These are phyloP conservation scores for Fusarium subtropicale DNA, from an alignment of 2,329 filamentous ascomycete genomes.

Conservation along the genomic window DNA sequence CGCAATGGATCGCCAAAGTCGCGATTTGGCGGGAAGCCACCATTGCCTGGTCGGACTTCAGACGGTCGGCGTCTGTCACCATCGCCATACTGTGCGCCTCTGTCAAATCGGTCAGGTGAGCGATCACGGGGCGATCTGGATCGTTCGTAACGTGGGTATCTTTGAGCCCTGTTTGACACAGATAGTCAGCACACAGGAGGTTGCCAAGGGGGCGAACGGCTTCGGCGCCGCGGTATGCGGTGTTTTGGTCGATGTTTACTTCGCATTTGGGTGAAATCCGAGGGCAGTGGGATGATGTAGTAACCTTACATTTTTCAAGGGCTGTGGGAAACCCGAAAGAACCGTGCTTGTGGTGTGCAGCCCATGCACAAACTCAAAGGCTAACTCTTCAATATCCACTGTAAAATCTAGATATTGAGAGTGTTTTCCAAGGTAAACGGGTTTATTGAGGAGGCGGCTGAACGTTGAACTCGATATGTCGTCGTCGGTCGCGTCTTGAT, in stretches of 20 bases:
- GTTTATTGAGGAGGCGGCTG: neutral
- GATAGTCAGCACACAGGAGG: conserved; percentile 21
- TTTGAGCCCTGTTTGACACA: conserved; percentile 65
- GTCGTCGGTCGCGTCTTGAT: conserved; percentile 26
- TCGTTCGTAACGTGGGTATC: conserved; percentile 69
- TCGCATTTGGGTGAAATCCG: neutral
- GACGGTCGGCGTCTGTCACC: conserved; percentile 77
- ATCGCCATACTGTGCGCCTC: conserved; percentile 67
- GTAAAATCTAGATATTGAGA: neutral
- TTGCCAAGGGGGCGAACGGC: neutral
- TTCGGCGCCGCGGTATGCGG: neutral
- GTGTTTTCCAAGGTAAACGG: neutral
- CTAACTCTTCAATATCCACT: neutral
- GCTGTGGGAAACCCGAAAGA: conserved; percentile 31
- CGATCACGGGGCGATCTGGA: conserved; percentile 76
- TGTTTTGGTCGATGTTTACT: neutral
- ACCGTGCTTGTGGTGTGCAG: conserved; percentile 20
- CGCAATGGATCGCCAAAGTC: conserved; percentile 68
- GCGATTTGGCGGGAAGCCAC: conserved; percentile 70
- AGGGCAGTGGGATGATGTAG: neutral
- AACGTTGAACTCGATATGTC: conserved; percentile 18
- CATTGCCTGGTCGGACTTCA: conserved; percentile 67
- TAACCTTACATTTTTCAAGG: conserved; percentile 42
- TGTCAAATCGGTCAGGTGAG: conserved; percentile 74
- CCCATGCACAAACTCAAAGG: conserved; percentile 38